Evolutionary conservation across 495 filamentous ascomycete genomes (phyloP).

Genomic region (Aspergillus incahuasiensis): DNA sequence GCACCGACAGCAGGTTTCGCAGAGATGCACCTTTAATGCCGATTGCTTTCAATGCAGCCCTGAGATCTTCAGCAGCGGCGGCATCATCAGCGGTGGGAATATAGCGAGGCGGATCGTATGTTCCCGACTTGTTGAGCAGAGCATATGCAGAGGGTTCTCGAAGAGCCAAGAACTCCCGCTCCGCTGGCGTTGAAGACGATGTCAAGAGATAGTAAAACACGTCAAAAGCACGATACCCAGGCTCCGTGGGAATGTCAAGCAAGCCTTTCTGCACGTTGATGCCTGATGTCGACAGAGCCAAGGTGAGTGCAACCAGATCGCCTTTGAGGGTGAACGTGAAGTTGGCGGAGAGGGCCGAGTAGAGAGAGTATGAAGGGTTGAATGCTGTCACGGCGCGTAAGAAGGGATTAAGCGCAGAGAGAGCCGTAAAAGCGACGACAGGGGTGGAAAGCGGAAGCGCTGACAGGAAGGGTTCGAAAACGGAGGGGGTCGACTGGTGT

Average conservation of each 20-base stretch:
- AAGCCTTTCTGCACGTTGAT: slow-evolving; percentile 81
- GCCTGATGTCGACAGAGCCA: slow-evolving; percentile 80
- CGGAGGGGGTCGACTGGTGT: slow-evolving; percentile 80
- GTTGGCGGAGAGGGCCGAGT: slow-evolving; percentile 74
- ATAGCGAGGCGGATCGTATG: slow-evolving; percentile 83
- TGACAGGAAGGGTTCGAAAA: slow-evolving; percentile 75
- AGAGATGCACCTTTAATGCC: slow-evolving; percentile 85
- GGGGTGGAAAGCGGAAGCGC: slow-evolving; percentile 77
- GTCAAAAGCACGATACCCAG: slow-evolving; percentile 91
- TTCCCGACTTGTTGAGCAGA: slow-evolving; percentile 74
- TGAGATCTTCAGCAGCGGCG: slow-evolving; percentile 89
- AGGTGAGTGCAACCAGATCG: slow-evolving; percentile 65
- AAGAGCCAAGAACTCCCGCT: slow-evolving; percentile 85
- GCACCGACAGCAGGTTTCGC: slow-evolving; percentile 72
- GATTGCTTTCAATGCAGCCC: slow-evolving; percentile 74
- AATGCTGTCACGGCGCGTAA: slow-evolving; percentile 79
- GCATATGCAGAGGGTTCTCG: slow-evolving; percentile 73
- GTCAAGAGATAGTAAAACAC: slow-evolving; percentile 97
- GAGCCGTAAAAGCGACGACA: slow-evolving; percentile 63
- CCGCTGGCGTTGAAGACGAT: slow-evolving; percentile 80
- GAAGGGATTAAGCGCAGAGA: slow-evolving; percentile 79
- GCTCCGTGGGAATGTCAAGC: slow-evolving; percentile 70
- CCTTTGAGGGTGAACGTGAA: slow-evolving; percentile 79
- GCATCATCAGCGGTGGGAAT: slow-evolving; percentile 91
- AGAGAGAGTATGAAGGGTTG: slow-evolving; percentile 78